Conservation (phyloP, 805 yeast genomes). For the Candida ortonii region DNA sequence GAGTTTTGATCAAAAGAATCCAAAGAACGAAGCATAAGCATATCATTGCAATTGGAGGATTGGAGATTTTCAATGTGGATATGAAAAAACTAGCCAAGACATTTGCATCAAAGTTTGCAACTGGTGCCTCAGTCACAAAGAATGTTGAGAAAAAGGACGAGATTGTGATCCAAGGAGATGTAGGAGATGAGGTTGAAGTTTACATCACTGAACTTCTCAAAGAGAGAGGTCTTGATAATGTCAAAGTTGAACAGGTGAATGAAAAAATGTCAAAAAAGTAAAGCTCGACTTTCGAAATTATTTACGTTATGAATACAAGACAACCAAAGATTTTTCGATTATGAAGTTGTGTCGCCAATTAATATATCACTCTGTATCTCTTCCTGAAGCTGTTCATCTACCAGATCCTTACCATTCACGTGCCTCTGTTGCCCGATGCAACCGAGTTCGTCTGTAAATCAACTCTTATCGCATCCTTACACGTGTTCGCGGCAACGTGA, state of each 20-base stretch:
- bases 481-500: no score
- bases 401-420: no score
- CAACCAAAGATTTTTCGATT: no score
- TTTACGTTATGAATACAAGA: no score
- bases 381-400: no score
- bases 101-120: constrained; percentile 91
- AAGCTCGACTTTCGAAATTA: no score
- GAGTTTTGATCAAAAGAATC: constrained; percentile 78
- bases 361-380: no score
- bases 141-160: constrained; percentile 91
- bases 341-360: no score
- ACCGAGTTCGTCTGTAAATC: no score
- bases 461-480: no score
- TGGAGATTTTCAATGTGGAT: constrained; percentile 85
- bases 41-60: constrained; percentile 79
- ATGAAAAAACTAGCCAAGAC: constrained; percentile 88
- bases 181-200: constrained; percentile 83
- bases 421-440: no score
- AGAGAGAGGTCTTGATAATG: constrained; percentile 78
- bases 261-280: constrained; percentile 68
- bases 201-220: constrained; percentile 67
- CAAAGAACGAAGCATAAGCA: constrained; percentile 89
- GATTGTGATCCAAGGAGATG: constrained; percentile 90
- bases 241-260: constrained; percentile 85
- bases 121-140: constrained; percentile 91